These are phyloP conservation scores for Eucalyptus cloeziana DNA, from an alignment of 345 rosid species.

Conservation along the genomic window DNA sequence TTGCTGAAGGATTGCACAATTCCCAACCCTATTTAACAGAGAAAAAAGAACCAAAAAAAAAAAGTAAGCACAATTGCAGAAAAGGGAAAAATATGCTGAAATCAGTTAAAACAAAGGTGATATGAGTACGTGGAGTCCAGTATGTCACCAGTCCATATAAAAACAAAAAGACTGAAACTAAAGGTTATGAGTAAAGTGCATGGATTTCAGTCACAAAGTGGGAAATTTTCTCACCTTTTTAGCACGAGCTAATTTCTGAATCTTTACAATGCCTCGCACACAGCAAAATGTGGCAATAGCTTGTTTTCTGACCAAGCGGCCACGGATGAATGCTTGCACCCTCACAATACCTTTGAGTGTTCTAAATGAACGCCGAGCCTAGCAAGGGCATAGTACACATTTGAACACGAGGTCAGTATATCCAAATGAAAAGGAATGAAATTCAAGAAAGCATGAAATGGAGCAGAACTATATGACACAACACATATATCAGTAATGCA, in stretches of 20 bases:
- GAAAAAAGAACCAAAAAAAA: neutral
- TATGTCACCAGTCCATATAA: neutral
- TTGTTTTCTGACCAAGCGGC: slow-evolving; percentile 78
- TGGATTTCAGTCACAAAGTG: neutral
- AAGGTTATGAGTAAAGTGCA: neutral
- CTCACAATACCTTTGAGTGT: slow-evolving; percentile 46
- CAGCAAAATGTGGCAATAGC: slow-evolving; percentile 65
- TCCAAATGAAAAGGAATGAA: neutral
- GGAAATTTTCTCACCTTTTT: slow-evolving; percentile 33
- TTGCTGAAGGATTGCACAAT: slow-evolving; percentile 5
- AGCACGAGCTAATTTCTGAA: slow-evolving; percentile 59
- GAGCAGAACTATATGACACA: neutral
- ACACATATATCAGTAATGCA: neutral
- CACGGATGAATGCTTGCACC: slow-evolving; percentile 71
- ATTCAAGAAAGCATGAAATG: neutral
- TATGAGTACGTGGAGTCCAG: neutral
- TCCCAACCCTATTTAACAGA: slow-evolving; percentile 21
- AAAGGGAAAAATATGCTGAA: neutral
- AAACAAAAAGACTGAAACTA: neutral
- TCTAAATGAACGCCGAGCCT: slow-evolving; percentile 56
- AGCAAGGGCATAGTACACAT: neutral
- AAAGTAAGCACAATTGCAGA: neutral
- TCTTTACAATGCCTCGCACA: slow-evolving; percentile 46
- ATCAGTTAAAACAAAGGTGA: neutral
- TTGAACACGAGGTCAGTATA: neutral